Conservation (phyloP, 805 yeast genomes). For the Hanseniaspora lindneri region DNA sequence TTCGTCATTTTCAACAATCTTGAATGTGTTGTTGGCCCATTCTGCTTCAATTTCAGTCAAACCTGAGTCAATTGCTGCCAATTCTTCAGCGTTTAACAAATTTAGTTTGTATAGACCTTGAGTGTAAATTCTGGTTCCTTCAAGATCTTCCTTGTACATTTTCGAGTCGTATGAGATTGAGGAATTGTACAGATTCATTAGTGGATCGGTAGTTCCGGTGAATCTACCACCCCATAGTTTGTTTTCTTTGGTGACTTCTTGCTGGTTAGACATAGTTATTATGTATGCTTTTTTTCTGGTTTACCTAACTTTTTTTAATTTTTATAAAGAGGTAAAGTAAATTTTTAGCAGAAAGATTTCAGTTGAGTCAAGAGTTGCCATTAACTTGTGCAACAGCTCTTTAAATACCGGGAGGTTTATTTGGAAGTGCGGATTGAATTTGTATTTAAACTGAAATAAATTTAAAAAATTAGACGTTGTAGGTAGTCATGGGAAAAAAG, state of each 20-base stretch:
- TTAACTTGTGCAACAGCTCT: no score
- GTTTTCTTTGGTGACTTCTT: slow-evolving; percentile 29
- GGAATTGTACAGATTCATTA: slow-evolving; percentile 95
- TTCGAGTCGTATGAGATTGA: slow-evolving; percentile 90
- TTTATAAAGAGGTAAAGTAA: neutral
- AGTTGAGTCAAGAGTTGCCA: no score
- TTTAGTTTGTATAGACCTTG: slow-evolving; percentile 72
- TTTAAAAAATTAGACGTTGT: no score
- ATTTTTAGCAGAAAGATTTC: no score
- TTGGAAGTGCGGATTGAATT: no score
- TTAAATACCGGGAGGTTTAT: no score
- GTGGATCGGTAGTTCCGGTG: slow-evolving; percentile 92
- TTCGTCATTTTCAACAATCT: slow-evolving; percentile 48
- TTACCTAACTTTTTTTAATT: neutral
- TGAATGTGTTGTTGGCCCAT: slow-evolving; percentile 63
- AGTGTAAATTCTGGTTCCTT: slow-evolving; percentile 90
- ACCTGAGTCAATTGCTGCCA: slow-evolving; percentile 73
- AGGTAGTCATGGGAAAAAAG: no score
- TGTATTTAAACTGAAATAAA: no score
- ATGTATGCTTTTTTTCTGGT: neutral
- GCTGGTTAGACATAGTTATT: slow-evolving; percentile 24
- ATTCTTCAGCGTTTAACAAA: slow-evolving; percentile 59
- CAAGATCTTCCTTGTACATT: slow-evolving; percentile 89
- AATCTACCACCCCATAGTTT: slow-evolving; percentile 98
- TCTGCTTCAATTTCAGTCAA: slow-evolving; percentile 58